Evolutionary conservation across 2,329 filamentous ascomycete genomes (phyloP).

Genomic region (Kalmusia sp.): DNA sequence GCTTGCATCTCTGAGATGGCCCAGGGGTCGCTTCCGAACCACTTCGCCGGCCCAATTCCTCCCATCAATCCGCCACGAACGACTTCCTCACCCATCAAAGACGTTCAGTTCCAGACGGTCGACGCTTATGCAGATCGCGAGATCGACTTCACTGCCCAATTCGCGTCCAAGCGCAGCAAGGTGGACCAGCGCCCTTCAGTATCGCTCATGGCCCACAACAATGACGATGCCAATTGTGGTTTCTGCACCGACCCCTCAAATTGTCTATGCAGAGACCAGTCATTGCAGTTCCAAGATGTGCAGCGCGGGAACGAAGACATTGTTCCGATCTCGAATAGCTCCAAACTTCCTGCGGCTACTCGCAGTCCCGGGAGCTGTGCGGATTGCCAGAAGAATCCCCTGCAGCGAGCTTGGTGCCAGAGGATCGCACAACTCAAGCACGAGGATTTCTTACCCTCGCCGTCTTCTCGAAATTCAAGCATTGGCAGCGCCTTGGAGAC

Average conservation of each 20-base stretch:
- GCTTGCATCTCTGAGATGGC: constrained; percentile 41
- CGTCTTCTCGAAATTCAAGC: constrained; percentile 29
- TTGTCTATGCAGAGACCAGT: constrained; percentile 38
- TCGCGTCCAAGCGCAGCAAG: constrained; percentile 14
- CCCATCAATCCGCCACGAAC: constrained; percentile 9
- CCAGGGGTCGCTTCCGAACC: constrained; percentile 22
- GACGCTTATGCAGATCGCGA: constrained; percentile 32
- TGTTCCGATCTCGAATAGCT: constrained; percentile 9
- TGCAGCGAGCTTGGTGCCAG: constrained; percentile 44
- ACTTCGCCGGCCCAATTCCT: constrained; percentile 31
- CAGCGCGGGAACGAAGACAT: constrained; percentile 18
- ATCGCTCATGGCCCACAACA: constrained; percentile 24
- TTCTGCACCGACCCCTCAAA: constrained; percentile 42
- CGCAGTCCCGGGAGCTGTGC: constrained; percentile 42
- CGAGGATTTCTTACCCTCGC: constrained; percentile 16
- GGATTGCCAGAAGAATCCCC: constrained; percentile 43
- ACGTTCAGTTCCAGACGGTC: constrained; percentile 16
- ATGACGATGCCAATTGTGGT: constrained; percentile 34
- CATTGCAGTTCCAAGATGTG: constrained; percentile 19
- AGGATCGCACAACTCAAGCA: constrained; percentile 37
- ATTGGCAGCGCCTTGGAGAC: constrained; percentile 28
- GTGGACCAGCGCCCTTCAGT: constrained; percentile 26
- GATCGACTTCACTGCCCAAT: constrained; percentile 44
- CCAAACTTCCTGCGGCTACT: constrained; percentile 13
- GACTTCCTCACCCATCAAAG: constrained; percentile 20